Evolutionary conservation across 2,329 filamentous ascomycete genomes (phyloP).

Genomic region (Lithohypha guttulata): DNA sequence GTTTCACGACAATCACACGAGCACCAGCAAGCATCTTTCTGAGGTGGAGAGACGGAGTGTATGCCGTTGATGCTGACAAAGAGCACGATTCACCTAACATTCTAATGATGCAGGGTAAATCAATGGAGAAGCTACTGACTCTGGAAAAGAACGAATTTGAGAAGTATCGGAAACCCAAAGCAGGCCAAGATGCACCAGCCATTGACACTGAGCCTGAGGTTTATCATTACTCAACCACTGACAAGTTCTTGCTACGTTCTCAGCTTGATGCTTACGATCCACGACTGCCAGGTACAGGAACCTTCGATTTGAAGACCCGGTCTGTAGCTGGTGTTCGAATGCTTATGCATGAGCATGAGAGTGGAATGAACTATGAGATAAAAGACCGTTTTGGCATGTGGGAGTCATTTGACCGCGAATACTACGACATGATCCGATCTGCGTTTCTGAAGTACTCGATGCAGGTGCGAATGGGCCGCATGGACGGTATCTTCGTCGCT

Average conservation of each 20-base stretch:
- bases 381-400: conserved; percentile 62
- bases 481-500: conserved; percentile 97
- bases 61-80: conserved; percentile 95
- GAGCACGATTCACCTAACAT: conserved; percentile 76
- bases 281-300: conserved; percentile 76
- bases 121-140: conserved; percentile 91
- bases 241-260: conserved; percentile 86
- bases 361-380: conserved; percentile 80
- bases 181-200: conserved; percentile 48
- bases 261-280: conserved; percentile 85
- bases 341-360: conserved; percentile 61
- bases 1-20: conserved; percentile 62
- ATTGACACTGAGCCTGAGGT: conserved; percentile 49
- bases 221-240: conserved; percentile 77
- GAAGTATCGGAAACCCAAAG: conserved; percentile 61
- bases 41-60: conserved; percentile 69
- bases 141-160: conserved; percentile 73
- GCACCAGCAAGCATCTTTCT: conserved; percentile 73
- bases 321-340: conserved; percentile 87
- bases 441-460: conserved; percentile 95
- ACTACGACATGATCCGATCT: conserved; percentile 89
- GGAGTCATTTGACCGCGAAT: conserved; percentile 91
- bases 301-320: conserved; percentile 93
- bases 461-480: conserved; percentile 90
- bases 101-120: conserved; percentile 83